Evolutionary conservation across 2,329 filamentous ascomycete species (phyloP), one percentile per base, ranked within the genome.

Genomic region (Penicillium vulpinum): DNA sequence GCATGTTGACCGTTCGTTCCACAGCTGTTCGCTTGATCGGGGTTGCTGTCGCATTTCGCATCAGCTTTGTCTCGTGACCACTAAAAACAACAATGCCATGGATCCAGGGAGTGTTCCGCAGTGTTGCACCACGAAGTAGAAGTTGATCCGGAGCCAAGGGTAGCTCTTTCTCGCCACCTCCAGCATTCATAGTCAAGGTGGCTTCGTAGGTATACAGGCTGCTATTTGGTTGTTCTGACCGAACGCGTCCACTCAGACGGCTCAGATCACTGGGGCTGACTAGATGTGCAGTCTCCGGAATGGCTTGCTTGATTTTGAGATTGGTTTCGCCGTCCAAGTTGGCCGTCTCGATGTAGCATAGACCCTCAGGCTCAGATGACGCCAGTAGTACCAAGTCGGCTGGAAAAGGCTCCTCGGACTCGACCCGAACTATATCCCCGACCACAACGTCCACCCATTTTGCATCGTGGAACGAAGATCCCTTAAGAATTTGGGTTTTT

Each of bases 241-340:
- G 89, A 66, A 99, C 81, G 60, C 89, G 88, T 29, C 94, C 94
- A 45, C 90, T 90, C 4, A 99, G 78, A 60, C 93, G 84, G 70
- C 91, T 91, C 60, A 99, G 80, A 67, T 97, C 93, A 62, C 84
- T 87, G 18, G 92, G 86, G 70, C 91, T 96, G 57, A 99, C 92
- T 71, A 97, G 82, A 59, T 89, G 83, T 15, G 89, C 87, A 0
- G 94, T 99, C 78, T 99, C 94, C 0, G 94, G 93, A 52, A 97
- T 87, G 2, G 88, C 93, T 78, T 99, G 94, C 78, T 99, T 99
- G 78, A 99, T 96, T 78, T 99, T 99, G 66, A 99, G 79, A 72
- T 99, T 99, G 21, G 94, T 99, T 77, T 99, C 94, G 66, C 94
- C 94, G 68, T 99, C 94, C 57, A 99, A 81, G 72, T 99, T 99